These are phyloP conservation scores for Cladobotryum mycophilum DNA, from an alignment of 2,329 filamentous ascomycete species.

Conservation along the genomic window DNA sequence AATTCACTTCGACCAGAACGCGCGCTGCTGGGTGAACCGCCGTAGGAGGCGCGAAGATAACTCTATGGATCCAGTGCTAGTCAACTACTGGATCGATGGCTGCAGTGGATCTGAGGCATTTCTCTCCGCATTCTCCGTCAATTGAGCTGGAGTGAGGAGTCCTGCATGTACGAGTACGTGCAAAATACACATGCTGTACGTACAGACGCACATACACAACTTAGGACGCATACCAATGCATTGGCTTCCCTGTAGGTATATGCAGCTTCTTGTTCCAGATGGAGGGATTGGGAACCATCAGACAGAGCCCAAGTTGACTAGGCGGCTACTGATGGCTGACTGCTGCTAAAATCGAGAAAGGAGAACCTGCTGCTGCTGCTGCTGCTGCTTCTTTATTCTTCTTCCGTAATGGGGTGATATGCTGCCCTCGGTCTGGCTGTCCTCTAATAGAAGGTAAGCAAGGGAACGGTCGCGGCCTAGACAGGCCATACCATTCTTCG, in stretches of 20 bases:
- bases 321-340: not conserved
- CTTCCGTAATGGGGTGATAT: not conserved
- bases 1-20: too few species aligned
- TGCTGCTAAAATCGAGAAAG: not conserved
- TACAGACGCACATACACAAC: not conserved
- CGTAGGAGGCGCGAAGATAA: not conserved
- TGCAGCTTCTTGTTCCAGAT: slow-evolving; percentile 4
- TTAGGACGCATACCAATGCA: slow-evolving; percentile 1
- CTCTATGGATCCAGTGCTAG: slow-evolving; percentile 11
- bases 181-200: too few species aligned
- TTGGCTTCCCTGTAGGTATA: not conserved
- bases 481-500: too few species aligned
- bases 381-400: not conserved
- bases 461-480: too few species aligned
- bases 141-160: slow-evolving; percentile 4
- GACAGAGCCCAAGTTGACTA: not conserved
- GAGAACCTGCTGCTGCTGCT: not conserved
- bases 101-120: slow-evolving; percentile 25
- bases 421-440: too few species aligned
- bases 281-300: slow-evolving; percentile 5
- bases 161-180: not conserved
- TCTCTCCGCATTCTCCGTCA: slow-evolving; percentile 24
- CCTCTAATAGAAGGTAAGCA: too few species aligned
- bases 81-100: too few species aligned
- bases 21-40: not conserved